Base-by-base conservation (phyloP, 495 filamentous ascomycete genomes). In the Aspergillus bridgeri region DNA sequence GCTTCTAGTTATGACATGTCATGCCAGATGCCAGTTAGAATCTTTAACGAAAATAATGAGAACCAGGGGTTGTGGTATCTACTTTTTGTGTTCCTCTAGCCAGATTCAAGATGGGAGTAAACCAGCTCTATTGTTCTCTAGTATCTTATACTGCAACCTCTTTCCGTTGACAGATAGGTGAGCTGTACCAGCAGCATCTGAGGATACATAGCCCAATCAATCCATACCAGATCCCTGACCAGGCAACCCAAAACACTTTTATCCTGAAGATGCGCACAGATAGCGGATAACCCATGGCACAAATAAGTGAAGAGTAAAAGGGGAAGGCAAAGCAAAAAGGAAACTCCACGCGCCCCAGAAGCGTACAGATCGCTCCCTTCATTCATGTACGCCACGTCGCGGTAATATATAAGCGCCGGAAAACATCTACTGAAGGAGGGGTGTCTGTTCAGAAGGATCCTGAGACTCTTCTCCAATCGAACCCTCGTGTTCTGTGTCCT, bases 401-500 rank as follows among this genome's bases (percentile, higher is more conserved):
- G 7, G 8, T 38, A 38, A 15, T 38, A 38, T 38, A 38, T 38
- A 38, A 38, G 17, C 33, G 29, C 29, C 29, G 8, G 29, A 33
- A 33, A 33, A 2, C 7, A 33, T 38, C 13, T 68, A 68, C 46
- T 69, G 69, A 17, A 79, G 64, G 29, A 79, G 63, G n/a, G 74
- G 76, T 15, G 73, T 82, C 44, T 79, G 75, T 51, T 81, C 75
- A 21, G 78, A 76, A 6, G 79, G 74, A 18, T 62, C 73, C 25
- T 62, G 65, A 2, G 43, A 22, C 8, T 56, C 60, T 21, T 71
- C 18, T 58, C 68, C 68, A 69, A 77, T 65, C 64, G 67, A 45
- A 56, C 70, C 46, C 52, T 70, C 66, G 62, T 77, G 60, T 60
- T 67, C 57, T 72, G 69, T 65, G 61, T 72, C 60, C 45, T 68